phyloP scores from a whole-genome alignment of 352 stramenopile species.

The Thalassiosira livingstoniorum region DNA sequence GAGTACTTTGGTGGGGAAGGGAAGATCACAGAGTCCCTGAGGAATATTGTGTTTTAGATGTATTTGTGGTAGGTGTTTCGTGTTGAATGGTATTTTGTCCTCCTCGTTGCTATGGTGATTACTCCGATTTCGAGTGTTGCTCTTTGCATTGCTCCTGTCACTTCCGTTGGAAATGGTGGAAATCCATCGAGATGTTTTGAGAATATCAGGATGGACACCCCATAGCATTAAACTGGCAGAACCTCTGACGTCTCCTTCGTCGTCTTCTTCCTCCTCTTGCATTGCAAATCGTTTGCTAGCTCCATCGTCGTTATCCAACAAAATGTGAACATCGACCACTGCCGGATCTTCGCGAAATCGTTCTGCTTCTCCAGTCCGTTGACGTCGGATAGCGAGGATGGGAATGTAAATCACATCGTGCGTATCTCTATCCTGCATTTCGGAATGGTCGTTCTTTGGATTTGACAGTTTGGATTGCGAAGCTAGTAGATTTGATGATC shows the following conservation, averaged over 20 bases:
- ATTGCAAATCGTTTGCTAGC: constrained; percentile 38
- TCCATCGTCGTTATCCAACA: constrained; percentile 59
- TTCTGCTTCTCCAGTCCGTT: constrained; percentile 79
- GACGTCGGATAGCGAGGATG: constrained; percentile 74
- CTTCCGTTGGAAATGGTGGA: constrained; percentile 5
- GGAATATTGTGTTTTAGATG: constrained; percentile 70
- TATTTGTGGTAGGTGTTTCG: constrained; percentile 51
- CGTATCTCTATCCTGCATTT: neutral
- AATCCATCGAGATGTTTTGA: constrained; percentile 57
- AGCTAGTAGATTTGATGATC: no score
- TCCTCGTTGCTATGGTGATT: no score
- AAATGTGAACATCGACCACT: constrained; percentile 75
- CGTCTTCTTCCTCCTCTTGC: constrained; percentile 55
- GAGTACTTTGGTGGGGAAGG: constrained; percentile 76
- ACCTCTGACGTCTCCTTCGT: constrained; percentile 52
- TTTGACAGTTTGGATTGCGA: no score
- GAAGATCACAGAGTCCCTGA: constrained; percentile 77
- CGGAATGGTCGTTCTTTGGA: no score
- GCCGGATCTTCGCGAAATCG: constrained; percentile 81
- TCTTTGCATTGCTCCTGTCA: neutral
- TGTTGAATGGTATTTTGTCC: no score
- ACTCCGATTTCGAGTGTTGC: constrained; percentile 13
- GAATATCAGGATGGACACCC: constrained; percentile 28
- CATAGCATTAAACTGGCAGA: constrained; percentile 31
- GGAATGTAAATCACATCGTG: constrained; percentile 74